Percentiles rank a stretch among this genome's conserved stretches.
phyloP scores from a whole-genome alignment of 495 filamentous ascomycete genomes.

The Neurospora cerealis region DNA sequence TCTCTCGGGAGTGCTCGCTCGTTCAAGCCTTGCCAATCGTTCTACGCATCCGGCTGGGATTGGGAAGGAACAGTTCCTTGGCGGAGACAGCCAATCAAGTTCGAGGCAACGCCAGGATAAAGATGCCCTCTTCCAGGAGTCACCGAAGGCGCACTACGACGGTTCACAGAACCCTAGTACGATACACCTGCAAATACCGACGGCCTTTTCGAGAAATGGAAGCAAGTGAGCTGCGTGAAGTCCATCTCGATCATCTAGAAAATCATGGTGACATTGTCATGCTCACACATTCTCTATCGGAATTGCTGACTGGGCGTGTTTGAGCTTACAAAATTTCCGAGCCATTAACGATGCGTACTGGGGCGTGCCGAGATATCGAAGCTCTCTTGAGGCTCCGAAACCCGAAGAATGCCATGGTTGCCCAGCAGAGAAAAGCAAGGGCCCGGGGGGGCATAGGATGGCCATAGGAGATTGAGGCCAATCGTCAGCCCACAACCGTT shows the following conservation, averaged over 20 bases:
- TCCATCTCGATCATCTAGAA: not conserved
- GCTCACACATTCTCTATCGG: not conserved
- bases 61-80: not conserved
- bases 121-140: not conserved
- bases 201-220: not conserved
- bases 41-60: not conserved
- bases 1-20: not conserved
- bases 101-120: not conserved
- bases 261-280: not conserved
- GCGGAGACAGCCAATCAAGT: not conserved
- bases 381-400: not conserved
- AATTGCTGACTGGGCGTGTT: not conserved
- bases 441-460: not conserved
- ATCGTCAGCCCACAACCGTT: not conserved
- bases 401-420: not conserved
- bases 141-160: not conserved
- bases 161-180: not conserved
- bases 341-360: not conserved
- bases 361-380: not conserved
- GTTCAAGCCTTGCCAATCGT: not conserved
- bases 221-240: not conserved
- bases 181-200: not conserved
- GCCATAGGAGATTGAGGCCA: not conserved
- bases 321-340: not conserved
- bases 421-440: not conserved